Conservation (phyloP, 2,329 filamentous ascomycete genomes). For the Botryotinia narcissicola region DNA sequence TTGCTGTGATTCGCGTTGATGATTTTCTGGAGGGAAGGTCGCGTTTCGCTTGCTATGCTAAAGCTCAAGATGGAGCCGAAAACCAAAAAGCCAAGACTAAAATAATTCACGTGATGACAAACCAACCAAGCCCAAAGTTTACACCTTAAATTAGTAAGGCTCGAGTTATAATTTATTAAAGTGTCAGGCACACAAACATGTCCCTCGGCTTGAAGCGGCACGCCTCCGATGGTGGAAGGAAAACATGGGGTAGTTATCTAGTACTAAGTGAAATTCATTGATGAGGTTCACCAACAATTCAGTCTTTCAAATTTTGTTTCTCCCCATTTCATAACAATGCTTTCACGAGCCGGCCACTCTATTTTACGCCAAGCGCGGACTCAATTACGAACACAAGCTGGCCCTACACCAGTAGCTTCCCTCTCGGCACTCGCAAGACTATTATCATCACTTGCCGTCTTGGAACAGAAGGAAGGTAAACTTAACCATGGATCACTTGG, state of each 20-base stretch:
- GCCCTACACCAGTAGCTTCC: conserved; percentile 41
- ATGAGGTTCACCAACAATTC: conserved; percentile 17
- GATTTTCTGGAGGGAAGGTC: conserved; percentile 17
- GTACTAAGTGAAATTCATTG: neutral
- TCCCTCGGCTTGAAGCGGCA: conserved; percentile 19
- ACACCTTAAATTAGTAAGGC: neutral
- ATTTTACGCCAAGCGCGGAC: conserved; percentile 36
- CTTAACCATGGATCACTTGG: conserved; percentile 80
- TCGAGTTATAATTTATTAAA: neutral
- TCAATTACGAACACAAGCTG: conserved; percentile 44
- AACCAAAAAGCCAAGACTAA: conserved; percentile 15
- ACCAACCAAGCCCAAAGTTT: neutral
- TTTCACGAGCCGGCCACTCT: conserved; percentile 35
- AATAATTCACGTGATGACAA: conserved; percentile 5
- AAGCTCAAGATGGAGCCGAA: conserved; percentile 20
- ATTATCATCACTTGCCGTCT: conserved; percentile 82
- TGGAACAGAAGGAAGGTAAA: conserved; percentile 90
- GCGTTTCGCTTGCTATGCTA: conserved; percentile 15
- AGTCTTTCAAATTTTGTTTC: conserved; percentile 16
- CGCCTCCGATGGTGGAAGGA: conserved; percentile 9
- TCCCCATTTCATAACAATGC: conserved; percentile 32
- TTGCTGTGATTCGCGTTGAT: conserved; percentile 21
- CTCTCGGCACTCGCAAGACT: conserved; percentile 62
- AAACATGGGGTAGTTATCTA: conserved; percentile 16
- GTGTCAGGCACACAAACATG: neutral